A percentile compares a stretch with the other conserved stretches of the same genome.
phyloP scores from a whole-genome alignment of 2,329 filamentous ascomycete genomes.

The Penicillium sumatraense region DNA sequence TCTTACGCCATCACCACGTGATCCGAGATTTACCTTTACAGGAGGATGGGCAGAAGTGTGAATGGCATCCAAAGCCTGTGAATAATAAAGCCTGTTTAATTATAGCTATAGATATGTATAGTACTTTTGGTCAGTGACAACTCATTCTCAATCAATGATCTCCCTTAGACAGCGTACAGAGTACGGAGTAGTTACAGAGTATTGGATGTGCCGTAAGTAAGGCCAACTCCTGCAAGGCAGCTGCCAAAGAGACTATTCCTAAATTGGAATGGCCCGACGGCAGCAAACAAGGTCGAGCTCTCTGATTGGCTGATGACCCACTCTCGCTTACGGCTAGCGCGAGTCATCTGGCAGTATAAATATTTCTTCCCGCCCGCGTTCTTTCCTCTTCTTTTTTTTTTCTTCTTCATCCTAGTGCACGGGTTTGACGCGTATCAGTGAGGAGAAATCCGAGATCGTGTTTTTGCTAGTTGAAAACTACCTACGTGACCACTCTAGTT shows the following conservation, averaged over 20 bases:
- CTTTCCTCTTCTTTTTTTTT: constrained; percentile 38
- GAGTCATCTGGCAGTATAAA: constrained; percentile 27
- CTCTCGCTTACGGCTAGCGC: constrained; percentile 36
- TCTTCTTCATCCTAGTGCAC: constrained; percentile 52
- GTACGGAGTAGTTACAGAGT: background rate
- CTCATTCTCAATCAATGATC: too few relatives aligned
- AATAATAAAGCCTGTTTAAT: too few relatives aligned
- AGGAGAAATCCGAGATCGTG: constrained; percentile 84
- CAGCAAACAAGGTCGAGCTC: background rate
- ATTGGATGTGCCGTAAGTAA: too few relatives aligned
- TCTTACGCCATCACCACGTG: constrained; percentile 28
- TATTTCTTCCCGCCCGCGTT: background rate
- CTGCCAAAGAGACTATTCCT: background rate
- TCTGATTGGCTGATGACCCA: background rate
- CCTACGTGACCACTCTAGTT: constrained; percentile 74
- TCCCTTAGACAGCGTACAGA: background rate
- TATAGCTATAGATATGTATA: too few relatives aligned
- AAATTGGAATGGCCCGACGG: too few relatives aligned
- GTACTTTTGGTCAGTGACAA: too few relatives aligned
- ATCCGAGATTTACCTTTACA: background rate
- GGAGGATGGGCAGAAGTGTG: background rate
- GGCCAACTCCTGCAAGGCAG: too few relatives aligned
- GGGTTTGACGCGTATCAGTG: constrained; percentile 83
- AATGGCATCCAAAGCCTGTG: too few relatives aligned
- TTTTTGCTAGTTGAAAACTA: constrained; percentile 95